phyloP scores from a whole-genome alignment of 73 alveolate genomes.

The Diophrys sp. region DNA sequence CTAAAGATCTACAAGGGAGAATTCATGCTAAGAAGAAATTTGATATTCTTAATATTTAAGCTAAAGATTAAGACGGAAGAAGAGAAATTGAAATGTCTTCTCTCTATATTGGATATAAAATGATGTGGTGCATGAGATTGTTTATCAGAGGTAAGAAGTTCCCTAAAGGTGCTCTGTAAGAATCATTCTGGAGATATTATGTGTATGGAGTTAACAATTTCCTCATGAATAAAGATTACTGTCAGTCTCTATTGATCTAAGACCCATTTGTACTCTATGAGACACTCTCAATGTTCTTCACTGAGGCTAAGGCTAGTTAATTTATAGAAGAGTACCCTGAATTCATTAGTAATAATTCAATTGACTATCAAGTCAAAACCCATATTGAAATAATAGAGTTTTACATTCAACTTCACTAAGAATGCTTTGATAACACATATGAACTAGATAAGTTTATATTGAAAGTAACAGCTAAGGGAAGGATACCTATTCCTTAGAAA shows the following conservation, averaged over 20 bases:
- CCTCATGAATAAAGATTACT: slow-evolving; percentile 3
- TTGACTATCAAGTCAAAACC: neutral
- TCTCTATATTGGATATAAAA: slow-evolving; percentile 46
- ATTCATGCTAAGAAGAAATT: neutral
- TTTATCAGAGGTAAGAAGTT: slow-evolving; percentile 49
- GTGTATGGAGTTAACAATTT: slow-evolving; percentile 21
- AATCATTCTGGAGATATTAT: slow-evolving; percentile 25
- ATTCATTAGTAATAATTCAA: neutral
- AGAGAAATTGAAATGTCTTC: slow-evolving; percentile 5
- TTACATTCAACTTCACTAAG: no score
- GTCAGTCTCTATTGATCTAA: slow-evolving; percentile 6
- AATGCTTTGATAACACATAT: neutral
- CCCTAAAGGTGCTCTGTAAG: slow-evolving; percentile 40
- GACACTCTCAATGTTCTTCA: neutral
- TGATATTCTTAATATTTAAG: slow-evolving; percentile 6
- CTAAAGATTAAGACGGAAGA: slow-evolving; percentile 13
- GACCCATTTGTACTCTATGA: slow-evolving; percentile 23
- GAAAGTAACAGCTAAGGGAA: neutral
- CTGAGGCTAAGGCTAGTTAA: neutral
- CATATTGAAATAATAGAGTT: neutral
- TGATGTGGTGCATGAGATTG: slow-evolving; percentile 45
- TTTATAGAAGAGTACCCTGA: neutral
- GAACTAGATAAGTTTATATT: neutral
- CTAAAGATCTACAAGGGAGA: no score
- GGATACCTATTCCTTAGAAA: neutral